Conservation (phyloP, 176 grass and related monocot genomes). For the Pharus latifolius region DNA sequence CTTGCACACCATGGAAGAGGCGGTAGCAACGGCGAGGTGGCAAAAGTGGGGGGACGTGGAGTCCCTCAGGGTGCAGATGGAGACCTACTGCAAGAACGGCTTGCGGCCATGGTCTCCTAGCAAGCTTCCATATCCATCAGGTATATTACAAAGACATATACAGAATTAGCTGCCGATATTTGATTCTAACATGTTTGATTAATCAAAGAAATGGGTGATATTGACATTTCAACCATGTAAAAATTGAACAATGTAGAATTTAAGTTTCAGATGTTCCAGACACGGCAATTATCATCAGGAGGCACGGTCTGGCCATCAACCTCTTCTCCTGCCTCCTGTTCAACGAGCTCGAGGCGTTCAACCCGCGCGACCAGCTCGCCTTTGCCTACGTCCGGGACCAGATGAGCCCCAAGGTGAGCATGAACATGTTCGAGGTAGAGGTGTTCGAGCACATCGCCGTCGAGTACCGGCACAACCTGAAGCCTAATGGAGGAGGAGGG, state of each 20-base stretch:
- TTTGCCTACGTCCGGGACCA: slow-evolving; percentile 77
- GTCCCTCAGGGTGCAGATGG: slow-evolving; percentile 74
- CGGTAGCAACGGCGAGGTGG: slow-evolving; percentile 81
- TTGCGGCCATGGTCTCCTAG: slow-evolving; percentile 71
- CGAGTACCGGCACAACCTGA: slow-evolving; percentile 85
- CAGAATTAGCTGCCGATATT: not conserved
- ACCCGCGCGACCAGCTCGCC: slow-evolving; percentile 72
- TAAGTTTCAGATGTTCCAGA: slow-evolving; percentile 75
- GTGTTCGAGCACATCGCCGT: slow-evolving; percentile 83
- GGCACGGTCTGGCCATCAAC: slow-evolving; percentile 44
- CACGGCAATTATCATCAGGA: slow-evolving; percentile 83
- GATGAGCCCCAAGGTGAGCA: slow-evolving; percentile 62
- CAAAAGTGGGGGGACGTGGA: slow-evolving; percentile 59
- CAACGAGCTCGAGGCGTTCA: slow-evolving; percentile 92
- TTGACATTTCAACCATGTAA: not conserved
- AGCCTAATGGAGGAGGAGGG: slow-evolving; percentile 2
- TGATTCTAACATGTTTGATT: not conserved
- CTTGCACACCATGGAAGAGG: slow-evolving; percentile 85
- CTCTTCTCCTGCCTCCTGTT: slow-evolving; percentile 91
- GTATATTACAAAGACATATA: not conserved
- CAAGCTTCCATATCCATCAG: slow-evolving; percentile 77
- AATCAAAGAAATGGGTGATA: not conserved
- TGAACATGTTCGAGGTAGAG: slow-evolving; percentile 77
- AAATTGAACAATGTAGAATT: not conserved
- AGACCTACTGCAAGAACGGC: slow-evolving; percentile 66